Base-by-base conservation (phyloP, 2,329 filamentous ascomycete genomes). In the Fusarium poae region DNA sequence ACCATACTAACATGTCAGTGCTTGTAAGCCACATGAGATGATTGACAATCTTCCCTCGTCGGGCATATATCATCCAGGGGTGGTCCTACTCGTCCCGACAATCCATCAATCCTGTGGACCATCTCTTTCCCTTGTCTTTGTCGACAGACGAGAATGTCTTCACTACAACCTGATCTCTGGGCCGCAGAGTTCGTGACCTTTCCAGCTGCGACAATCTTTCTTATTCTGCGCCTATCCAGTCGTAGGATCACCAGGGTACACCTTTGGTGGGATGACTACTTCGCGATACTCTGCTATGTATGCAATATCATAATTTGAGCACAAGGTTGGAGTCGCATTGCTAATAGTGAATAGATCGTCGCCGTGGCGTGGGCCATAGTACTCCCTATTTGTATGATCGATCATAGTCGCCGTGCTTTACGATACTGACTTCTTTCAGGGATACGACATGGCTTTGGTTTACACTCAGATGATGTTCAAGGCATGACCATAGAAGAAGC, bases 191-290 rank as follows among this genome's bases (percentile, higher is more conserved):
- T 69, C 15, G 42, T 71, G 13, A 74, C 72, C 0, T 74, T 74
- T 34, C 30, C 62, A 10, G 44, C 44, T 9, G 72, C 72, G 1
- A 73, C 72, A 1, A 39, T 67, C 2, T 72, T 65, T 16, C 37
- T 74, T 8, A 12, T 57, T 0, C 44, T 74, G 1, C 70, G 72
- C 6, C 20, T 74, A 16, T 7, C 42, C 6, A 74, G 72, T 11
- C 57, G 72, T 6, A 65, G 40, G 20, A 50, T 74, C 1, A 74
- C 68, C 0, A 48, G 53, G 27, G 30, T 62, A 8, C 18, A 29
- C 1, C 37, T 74, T 10, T 74, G 72, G 70, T 74, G 72, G 72
- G 72, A 74, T 21, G 72, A 74, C 6, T 72, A 53, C 27, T 63
- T 70, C 49, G 70, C 72, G 2, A 49, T 70, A 9, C 27, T 35